Evolutionary conservation across 345 rosid genomes (phyloP), one percentile per base, ranked within the genome.

Genomic region (Populus davidiana): DNA sequence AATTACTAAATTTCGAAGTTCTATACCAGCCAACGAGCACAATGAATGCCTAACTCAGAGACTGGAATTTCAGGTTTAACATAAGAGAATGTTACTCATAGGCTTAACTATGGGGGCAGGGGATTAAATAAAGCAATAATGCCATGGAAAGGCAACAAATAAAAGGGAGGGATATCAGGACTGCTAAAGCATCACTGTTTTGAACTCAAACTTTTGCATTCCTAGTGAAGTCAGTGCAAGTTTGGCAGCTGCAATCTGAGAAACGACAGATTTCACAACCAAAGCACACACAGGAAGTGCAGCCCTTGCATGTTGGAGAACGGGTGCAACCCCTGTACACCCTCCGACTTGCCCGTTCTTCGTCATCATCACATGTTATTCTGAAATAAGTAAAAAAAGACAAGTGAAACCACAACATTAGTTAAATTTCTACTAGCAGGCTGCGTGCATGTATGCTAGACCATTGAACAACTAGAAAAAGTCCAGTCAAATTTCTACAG

Each of bases 261-360:
- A 92, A 93, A 14, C 98, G 96, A 64, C 99, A 93, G 77, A 91
- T 85, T 35, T 88, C 90, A 72, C 99, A 92, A 61, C 99, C 99
- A 27, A 93, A 93, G 87, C 99, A 96, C 38, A 96, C 98, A 50
- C 98, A 96, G 49, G 98, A 91, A 39, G 98, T 96, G 88, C 99
- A 96, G 5, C 99, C 98, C 80, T 90, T 89, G 87, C 99, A 96
- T 12, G 97, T 86, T 8, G 91, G 91, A 25, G 97, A 88, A 21
- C 94, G 89, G 71, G 78, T 78, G 84, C 99, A 96, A 25, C 99
- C 97, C 82, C 94, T 83, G 79, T 92, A 96, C 11, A 88, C 94
- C 85, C 90, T 91, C 69, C 99, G 89, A 73, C 97, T 93, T 39
- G 88, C 95, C 73, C 98, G 85, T 76, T 87, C 86, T 78, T 90